A percentile compares a stretch with the other conserved stretches of the same genome.
phyloP scores from a whole-genome alignment of 495 filamentous ascomycete species.

The Aspergillus mulundensis region DNA sequence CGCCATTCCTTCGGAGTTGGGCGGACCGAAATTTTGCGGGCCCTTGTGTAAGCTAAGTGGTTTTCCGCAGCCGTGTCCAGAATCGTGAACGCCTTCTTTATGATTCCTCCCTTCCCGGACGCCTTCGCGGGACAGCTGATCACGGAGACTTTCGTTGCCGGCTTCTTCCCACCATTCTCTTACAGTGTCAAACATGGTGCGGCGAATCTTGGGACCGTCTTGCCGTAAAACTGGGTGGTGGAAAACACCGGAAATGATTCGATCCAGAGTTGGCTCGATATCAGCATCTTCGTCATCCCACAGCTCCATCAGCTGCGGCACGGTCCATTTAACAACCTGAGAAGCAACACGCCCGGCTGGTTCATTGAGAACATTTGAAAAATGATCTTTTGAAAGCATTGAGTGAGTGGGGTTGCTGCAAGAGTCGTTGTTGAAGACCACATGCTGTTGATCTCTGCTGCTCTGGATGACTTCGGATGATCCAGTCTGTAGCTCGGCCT shows the following conservation, averaged over 20 bases:
- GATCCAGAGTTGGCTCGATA: constrained; percentile 59
- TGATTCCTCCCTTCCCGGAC: constrained; percentile 74
- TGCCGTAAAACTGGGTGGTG: constrained; percentile 78
- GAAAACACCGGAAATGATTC: constrained; percentile 77
- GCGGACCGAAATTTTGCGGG: constrained; percentile 26
- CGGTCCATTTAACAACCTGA: constrained; percentile 71
- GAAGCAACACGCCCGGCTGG: constrained; percentile 79
- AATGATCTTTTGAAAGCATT: constrained; percentile 96
- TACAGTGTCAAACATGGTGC: constrained; percentile 72
- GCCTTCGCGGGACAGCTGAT: constrained; percentile 70
- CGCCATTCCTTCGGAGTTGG: no score
- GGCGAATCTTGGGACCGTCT: constrained; percentile 73
- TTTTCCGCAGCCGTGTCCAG: constrained; percentile 79
- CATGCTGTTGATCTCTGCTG: constrained; percentile 72
- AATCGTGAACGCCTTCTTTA: constrained; percentile 77
- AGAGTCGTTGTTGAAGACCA: constrained; percentile 77
- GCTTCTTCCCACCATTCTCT: constrained; percentile 74
- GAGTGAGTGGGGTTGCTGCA: constrained; percentile 82
- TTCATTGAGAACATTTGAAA: constrained; percentile 83
- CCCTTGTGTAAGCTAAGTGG: constrained; percentile 55
- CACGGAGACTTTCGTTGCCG: constrained; percentile 59
- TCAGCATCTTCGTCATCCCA: constrained; percentile 77
- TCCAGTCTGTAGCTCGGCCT: constrained; percentile 75
- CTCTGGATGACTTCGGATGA: constrained; percentile 81
- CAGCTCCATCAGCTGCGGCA: constrained; percentile 78